Conservation (phyloP, 2,329 filamentous ascomycete species). For the Aureobasidium sp. region DNA sequence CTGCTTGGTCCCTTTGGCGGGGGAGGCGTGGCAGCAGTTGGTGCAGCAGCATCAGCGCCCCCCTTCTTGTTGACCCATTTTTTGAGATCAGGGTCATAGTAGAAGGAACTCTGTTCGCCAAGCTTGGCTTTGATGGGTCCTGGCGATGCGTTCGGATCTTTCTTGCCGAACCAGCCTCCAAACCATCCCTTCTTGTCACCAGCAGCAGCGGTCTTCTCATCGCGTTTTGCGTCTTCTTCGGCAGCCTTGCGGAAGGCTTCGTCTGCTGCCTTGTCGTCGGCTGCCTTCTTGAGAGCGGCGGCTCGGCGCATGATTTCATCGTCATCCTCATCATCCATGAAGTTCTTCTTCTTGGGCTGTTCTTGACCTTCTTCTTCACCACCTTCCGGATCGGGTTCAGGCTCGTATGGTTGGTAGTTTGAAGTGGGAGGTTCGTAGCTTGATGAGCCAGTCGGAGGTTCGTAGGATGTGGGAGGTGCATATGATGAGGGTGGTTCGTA, state of each 20-base stretch:
- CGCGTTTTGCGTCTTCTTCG: slow-evolving; percentile 60
- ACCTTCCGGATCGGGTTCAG: slow-evolving; percentile 45
- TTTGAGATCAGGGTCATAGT: slow-evolving; percentile 92
- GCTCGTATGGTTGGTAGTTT: slow-evolving; percentile 42
- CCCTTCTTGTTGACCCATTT: slow-evolving; percentile 98
- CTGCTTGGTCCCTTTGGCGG: slow-evolving; percentile 58
- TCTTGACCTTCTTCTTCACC: slow-evolving; percentile 37
- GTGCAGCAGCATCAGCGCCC: slow-evolving; percentile 52
- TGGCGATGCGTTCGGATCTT: slow-evolving; percentile 53
- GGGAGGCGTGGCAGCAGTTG: slow-evolving; percentile 58
- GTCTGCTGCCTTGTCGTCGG: slow-evolving; percentile 65
- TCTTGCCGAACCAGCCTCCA: slow-evolving; percentile 74
- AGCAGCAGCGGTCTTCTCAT: slow-evolving; percentile 45
- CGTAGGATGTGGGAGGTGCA: slow-evolving; percentile 27
- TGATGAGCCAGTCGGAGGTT: slow-evolving; percentile 30
- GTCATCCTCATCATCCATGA: slow-evolving; percentile 75
- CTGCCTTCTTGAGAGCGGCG: slow-evolving; percentile 39
- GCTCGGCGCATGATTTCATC: slow-evolving; percentile 52
- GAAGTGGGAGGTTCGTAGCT: slow-evolving; percentile 54
- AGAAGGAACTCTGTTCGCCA: slow-evolving; percentile 86
- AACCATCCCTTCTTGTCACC: slow-evolving; percentile 62
- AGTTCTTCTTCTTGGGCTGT: slow-evolving; percentile 62
- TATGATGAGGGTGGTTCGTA: slow-evolving; percentile 22
- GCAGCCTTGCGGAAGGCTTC: slow-evolving; percentile 81
- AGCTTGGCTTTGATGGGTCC: slow-evolving; percentile 86